Conservation (phyloP, 2,329 filamentous ascomycete species). For the Massarina eburnea region DNA sequence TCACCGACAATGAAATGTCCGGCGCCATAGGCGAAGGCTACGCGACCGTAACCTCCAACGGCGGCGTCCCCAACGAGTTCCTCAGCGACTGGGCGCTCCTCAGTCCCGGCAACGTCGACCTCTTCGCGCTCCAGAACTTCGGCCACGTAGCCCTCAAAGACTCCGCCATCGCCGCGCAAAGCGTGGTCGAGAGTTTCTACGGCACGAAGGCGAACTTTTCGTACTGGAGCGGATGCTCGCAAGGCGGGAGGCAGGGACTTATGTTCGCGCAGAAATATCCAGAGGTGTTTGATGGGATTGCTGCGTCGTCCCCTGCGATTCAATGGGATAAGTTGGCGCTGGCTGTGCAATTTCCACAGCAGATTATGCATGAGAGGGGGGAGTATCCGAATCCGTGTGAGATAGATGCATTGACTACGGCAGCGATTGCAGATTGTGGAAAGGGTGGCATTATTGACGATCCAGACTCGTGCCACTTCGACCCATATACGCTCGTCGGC, state of each 20-base stretch:
- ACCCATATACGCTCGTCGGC: constrained; percentile 13
- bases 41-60: constrained; percentile 25
- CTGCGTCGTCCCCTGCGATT: constrained; percentile 31
- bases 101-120: constrained; percentile 8
- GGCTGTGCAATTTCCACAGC: constrained; percentile 16
- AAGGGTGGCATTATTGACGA: constrained; percentile 24
- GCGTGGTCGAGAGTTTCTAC: constrained; percentile 29
- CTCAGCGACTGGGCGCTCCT: constrained; percentile 5
- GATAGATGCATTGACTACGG: constrained; percentile 19
- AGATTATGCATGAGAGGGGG: constrained; percentile 22
- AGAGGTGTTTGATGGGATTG: constrained; percentile 31
- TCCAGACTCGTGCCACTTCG: constrained; percentile 24
- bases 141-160: constrained; percentile 33
- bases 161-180: constrained; percentile 22
- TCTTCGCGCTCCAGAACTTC: constrained; percentile 30
- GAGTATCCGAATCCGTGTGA: constrained; percentile 22
- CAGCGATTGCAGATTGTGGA: constrained; percentile 26
- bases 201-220: constrained; percentile 27
- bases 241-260: constrained; percentile 37
- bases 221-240: constrained; percentile 39
- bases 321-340: constrained; percentile 13
- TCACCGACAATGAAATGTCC: constrained; percentile 14
- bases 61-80: constrained; percentile 10
- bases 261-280: constrained; percentile 37
- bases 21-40: constrained; percentile 24